Conservation (phyloP, 768 basidiomycete species). For the Chalciporus sphaerocephalus region DNA sequence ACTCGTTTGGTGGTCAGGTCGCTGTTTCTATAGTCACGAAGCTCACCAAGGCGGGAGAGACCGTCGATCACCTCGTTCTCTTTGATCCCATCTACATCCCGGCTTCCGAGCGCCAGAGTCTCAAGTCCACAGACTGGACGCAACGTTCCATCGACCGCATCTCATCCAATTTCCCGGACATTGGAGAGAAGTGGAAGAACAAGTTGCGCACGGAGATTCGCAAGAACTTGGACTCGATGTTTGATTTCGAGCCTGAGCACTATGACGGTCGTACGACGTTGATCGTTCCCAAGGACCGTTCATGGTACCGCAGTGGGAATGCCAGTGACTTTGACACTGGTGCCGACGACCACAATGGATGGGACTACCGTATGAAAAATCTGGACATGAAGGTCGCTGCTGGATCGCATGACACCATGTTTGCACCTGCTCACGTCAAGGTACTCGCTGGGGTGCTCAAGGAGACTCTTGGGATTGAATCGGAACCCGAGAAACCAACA, state of each 20-base stretch:
- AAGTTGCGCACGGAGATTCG: conserved; percentile 29
- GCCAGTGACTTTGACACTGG: conserved; percentile 30
- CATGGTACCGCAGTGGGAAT: conserved; percentile 29
- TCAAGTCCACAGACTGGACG: conserved; percentile 30
- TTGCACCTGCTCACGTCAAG: conserved; percentile 30
- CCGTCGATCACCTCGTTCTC: conserved; percentile 24
- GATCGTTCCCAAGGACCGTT: conserved; percentile 30
- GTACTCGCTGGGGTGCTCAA: conserved; percentile 25
- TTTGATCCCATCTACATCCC: conserved; percentile 31
- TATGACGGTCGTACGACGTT: conserved; percentile 24
- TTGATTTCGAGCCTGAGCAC: conserved; percentile 28
- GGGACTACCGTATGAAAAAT: conserved; percentile 26
- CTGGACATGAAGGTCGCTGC: conserved; percentile 26
- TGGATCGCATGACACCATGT: conserved; percentile 31
- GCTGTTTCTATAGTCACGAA: conserved; percentile 27
- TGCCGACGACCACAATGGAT: conserved; percentile 29
- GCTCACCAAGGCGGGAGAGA: conserved; percentile 21
- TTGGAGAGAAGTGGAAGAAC: conserved; percentile 30
- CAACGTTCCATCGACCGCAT: conserved; percentile 30
- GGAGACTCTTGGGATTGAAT: conserved; percentile 13
- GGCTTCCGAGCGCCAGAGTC: conserved; percentile 22
- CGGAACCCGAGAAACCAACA: neutral
- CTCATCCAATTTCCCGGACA: conserved; percentile 29
- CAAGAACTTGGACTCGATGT: conserved; percentile 32
- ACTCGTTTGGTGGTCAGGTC: conserved; percentile 30